A percentile compares a stretch with the other conserved stretches of the same genome.
Evolutionary conservation across 2,329 filamentous ascomycete genomes (phyloP).

Genomic region (Colletotrichum tanaceti): DNA sequence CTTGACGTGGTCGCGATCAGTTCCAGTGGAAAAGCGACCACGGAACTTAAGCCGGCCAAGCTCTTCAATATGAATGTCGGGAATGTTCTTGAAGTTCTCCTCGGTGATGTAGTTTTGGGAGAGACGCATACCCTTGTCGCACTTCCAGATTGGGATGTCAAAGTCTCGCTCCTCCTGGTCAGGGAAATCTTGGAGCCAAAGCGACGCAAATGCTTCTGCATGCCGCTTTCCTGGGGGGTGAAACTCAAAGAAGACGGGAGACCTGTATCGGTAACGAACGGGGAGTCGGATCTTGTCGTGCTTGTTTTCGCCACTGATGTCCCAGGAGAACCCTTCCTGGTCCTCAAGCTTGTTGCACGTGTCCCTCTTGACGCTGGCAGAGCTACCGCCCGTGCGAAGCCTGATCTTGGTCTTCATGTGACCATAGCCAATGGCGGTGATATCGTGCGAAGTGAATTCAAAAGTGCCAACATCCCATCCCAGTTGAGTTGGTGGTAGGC

Average conservation of each 20-base stretch:
- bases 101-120: constrained; percentile 94
- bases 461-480: constrained; percentile 98
- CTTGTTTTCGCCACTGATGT: constrained; percentile 58
- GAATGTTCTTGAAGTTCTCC: constrained; percentile 74
- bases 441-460: constrained; percentile 79
- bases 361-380: constrained; percentile 74
- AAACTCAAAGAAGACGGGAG: constrained; percentile 90
- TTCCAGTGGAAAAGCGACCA: constrained; percentile 88
- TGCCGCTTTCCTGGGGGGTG: constrained; percentile 75
- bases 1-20: constrained; percentile 83
- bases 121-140: constrained; percentile 77
- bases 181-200: constrained; percentile 88
- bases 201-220: constrained; percentile 78
- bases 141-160: constrained; percentile 92
- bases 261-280: constrained; percentile 90
- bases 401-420: constrained; percentile 79
- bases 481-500: constrained; percentile 83
- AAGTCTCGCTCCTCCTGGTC: constrained; percentile 83
- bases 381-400: constrained; percentile 86
- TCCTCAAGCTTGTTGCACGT: constrained; percentile 70
- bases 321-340: constrained; percentile 63
- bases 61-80: constrained; percentile 81
- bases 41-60: constrained; percentile 85
- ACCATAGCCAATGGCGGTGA: constrained; percentile 73
- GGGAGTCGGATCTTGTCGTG: constrained; percentile 75